Percentiles rank a stretch among this genome's conserved stretches.
Evolutionary conservation across 305 asterid genomes (phyloP).

Genomic region (Striga hermonthica): DNA sequence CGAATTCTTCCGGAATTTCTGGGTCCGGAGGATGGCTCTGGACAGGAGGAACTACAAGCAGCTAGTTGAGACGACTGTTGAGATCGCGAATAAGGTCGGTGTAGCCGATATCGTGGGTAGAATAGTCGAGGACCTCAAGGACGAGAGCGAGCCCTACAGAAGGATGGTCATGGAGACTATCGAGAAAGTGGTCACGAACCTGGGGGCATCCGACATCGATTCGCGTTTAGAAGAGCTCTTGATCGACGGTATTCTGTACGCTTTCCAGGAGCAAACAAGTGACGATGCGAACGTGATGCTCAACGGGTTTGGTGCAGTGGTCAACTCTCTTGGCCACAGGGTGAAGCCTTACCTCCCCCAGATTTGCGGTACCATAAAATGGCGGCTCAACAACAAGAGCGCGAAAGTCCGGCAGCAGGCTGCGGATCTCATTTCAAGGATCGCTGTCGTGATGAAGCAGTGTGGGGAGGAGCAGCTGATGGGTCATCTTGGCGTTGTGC

Average conservation of each 20-base stretch:
- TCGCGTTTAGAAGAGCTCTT: conserved; percentile 84
- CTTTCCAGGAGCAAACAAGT: conserved; percentile 97
- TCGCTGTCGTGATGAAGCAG: conserved; percentile 95
- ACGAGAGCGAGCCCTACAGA: conserved; percentile 92
- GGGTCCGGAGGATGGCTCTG: conserved; percentile 97
- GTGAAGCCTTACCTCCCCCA: conserved; percentile 91
- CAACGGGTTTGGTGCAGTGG: conserved; percentile 96
- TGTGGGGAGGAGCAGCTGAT: conserved; percentile 90
- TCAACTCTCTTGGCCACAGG: conserved; percentile 87
- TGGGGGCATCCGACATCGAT: conserved; percentile 92
- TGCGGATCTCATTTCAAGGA: conserved; percentile 85
- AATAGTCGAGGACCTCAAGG: conserved; percentile 90
- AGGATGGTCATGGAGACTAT: conserved; percentile 99
- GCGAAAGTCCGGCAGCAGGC: conserved; percentile 96
- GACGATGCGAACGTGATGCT: conserved; percentile 98
- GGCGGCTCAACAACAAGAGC: conserved; percentile 92
- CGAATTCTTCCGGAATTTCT: conserved; percentile 88
- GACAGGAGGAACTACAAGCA: conserved; percentile 92
- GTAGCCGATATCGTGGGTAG: conserved; percentile 94
- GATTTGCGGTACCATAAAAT: conserved; percentile 89
- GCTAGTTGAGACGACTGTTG: conserved; percentile 92
- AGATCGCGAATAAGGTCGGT: conserved; percentile 95
- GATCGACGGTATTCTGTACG: conserved; percentile 92
- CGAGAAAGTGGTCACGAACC: conserved; percentile 85
- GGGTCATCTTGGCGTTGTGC: conserved; percentile 95